Evolutionary conservation across 176 grass and related monocot genomes (phyloP), one percentile per base, ranked within the genome.

Genomic region (Ensete ventricosum): DNA sequence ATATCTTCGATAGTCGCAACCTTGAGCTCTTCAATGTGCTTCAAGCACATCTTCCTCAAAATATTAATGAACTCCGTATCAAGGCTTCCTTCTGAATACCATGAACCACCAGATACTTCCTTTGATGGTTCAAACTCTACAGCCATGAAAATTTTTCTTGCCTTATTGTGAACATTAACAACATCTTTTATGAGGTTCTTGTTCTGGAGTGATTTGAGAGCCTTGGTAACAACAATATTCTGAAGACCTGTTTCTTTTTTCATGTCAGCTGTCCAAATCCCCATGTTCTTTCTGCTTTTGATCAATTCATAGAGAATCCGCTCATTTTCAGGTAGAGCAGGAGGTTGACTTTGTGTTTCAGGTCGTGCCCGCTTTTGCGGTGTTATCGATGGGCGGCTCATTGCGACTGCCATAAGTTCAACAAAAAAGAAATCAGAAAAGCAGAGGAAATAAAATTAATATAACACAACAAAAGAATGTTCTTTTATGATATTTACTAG

Each of bases 131-230:
- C 60, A 78, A 88, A 83, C 29, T 87, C 83, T 9, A 76, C 64
- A 81, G 72, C 85, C 89, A 92, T 88, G 83, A 81, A 88, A 51
- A 83, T 63, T 83, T 92, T 92, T 83, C 67, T 83, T 55, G 26
- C 53, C 52, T 80, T 79, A 52, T 84, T 77, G 74, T 84, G 85
- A 51, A 85, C 71, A 63, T 83, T 82, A 14, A 69, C 54, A 34
- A 92, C 83, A 57, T 83, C 83, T 76, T 82, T 92, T 72, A 92
- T 69, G 54, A 88, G 72, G 0, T 59, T 29, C 27, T 69, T 67
- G 1, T 9, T 43, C 29, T 79, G 77, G 8, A 79, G 64, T n/a
- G 53, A 79, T 27, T 69, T 79, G 25, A 79, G 26, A 53, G 65
- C 22, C 53, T 79, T 79, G 16, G 25, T 1, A 72, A 83, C 54